Base-by-base conservation (phyloP, 257 asterid genomes). In the Leonotis leonurus region DNA sequence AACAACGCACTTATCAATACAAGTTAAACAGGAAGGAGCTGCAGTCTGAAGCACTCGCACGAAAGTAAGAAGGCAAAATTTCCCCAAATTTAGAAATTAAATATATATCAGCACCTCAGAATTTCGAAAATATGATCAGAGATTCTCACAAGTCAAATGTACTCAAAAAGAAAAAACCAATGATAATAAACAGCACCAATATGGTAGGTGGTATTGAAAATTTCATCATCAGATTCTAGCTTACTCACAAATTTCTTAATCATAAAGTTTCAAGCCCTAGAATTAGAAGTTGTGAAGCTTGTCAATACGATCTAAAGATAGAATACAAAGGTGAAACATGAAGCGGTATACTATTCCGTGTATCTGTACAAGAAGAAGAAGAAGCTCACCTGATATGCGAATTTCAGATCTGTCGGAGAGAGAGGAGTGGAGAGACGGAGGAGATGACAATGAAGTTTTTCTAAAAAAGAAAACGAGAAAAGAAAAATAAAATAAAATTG, bases 341-440 rank as follows among this genome's bases (percentile, higher is more conserved):
- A 27, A 69, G 18, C 36, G 14, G 41, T 5, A 56, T 6, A 8
- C 50, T 10, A 37, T 8, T 14, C 41, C 12, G 30, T 46, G 32
- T 11, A 46, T 8, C 18, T 4, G 62, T 44, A 35, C 50, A 46
- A 36, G 54, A 64, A n/a, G n/a, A n/a, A n/a, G 24, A 33, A 12
- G 56, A 18, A 76, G 75, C 73, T 72, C 67, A 73, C 82, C 82
- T 64, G 68, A 46, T 14, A 62, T 54, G 71, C n/a, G 22, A 32
- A 45, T 40, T 65, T 56, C 58, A 64, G 81, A 77, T 72, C 78
- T 63, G 73, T 43, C 55, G 51, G 25, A 17, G 67, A 62, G 71
- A 62, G 66, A 54, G 59, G 41, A 16, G 49, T 59, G 55, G 46
- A 6, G 36, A 2, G 46, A 58, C 36, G 45, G 8, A 32, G 7